Evolutionary conservation across 164 flowering plant genomes (phyloP).

Genomic region (Liquidambar formosana): DNA sequence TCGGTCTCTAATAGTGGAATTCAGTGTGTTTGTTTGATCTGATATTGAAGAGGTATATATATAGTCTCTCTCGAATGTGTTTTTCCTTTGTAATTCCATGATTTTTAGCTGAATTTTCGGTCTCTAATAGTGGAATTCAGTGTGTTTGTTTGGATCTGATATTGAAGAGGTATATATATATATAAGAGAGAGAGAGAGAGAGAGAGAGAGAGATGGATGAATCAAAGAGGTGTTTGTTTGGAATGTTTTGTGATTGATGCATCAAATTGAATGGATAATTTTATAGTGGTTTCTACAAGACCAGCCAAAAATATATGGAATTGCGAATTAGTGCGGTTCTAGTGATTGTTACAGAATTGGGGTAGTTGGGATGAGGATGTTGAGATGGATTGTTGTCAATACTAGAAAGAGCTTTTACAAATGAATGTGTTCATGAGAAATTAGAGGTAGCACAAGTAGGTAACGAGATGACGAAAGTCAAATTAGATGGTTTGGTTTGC

Average conservation of each 20-base stretch:
- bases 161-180: no score
- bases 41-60: no score
- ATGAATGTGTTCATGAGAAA: not conserved
- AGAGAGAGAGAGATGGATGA: not conserved
- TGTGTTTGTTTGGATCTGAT: not conserved
- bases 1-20: not conserved
- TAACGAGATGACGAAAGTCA: not conserved
- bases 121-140: not conserved
- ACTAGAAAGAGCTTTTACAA: not conserved
- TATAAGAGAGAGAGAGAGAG: not conserved
- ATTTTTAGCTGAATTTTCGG: not conserved
- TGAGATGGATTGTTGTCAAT: no score
- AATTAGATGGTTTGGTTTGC: not conserved
- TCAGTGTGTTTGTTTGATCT: not conserved
- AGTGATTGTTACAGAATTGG: not conserved
- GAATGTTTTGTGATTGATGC: not conserved
- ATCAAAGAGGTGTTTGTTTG: not conserved
- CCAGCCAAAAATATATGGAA: not conserved
- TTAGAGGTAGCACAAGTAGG: not conserved
- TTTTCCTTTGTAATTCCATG: not conserved
- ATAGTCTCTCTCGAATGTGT: not conserved
- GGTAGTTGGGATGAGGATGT: no score
- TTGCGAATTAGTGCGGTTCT: not conserved
- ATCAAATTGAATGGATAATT: not conserved
- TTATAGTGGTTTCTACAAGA: not conserved